Evolutionary conservation across 306 rosid genomes (phyloP), one percentile per base, ranked within the genome.

Genomic region (Carpinus viminea): DNA sequence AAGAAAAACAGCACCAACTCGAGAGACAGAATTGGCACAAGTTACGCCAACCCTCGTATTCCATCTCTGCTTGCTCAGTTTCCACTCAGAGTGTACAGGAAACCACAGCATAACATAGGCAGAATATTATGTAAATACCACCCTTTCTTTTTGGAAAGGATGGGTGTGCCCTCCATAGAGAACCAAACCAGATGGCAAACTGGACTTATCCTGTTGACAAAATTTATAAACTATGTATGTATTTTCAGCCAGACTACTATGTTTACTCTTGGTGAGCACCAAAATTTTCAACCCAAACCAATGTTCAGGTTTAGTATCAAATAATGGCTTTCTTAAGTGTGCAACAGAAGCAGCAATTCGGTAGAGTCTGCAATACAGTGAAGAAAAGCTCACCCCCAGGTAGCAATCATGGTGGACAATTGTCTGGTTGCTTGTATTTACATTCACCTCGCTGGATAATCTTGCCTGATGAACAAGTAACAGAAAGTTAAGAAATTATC

Each of bases 361-460:
- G 3, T 15, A 57, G 45, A 41, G 13, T 18, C 26, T 59, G 31
- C 36, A 21, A 11, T 59, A 59, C 34, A 10, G 34, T 18, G 76
- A 75, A 38, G 34, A n/a, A 45, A 79, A 61, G 24, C 90, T 87
- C 78, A 92, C 99, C 99, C 84, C 78, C 54, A 98, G 90, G 82
- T 83, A 89, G 87, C 99, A 93, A 83, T 91, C 83, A 82, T 95
- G 93, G 79, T 83, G 97, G 48, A 73, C 86, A 78, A 95, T 72
- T 8, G 89, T 85, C 75, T 95, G 93, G 55, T 76, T 15, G 59
- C 18, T 81, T 36, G 83, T 79, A 76, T 86, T 79, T 74, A 95
- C 98, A 80, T 70, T 79, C n/a, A 95, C 87, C 51, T 82, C 89
- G 36, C 99, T 91, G 2, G 92, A 91, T n/a, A 89, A 89, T 17